Conservation (phyloP, 1,284 basidiomycete species). For the Marasmius sp. region DNA sequence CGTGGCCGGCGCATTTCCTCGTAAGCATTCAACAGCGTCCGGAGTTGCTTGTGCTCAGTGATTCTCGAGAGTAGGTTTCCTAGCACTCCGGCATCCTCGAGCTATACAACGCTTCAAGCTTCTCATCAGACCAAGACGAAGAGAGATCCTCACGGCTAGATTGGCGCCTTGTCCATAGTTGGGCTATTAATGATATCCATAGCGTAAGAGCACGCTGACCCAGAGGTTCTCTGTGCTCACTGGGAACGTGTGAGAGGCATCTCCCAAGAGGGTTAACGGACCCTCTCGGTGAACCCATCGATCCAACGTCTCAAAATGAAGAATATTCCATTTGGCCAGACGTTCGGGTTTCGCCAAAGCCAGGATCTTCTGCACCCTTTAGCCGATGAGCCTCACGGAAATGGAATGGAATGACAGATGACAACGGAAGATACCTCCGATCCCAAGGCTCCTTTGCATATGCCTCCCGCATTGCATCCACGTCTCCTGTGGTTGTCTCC, state of each 20-base stretch:
- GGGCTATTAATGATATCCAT: slow-evolving; percentile 41
- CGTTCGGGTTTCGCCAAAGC: background rate
- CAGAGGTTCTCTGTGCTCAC: too few species aligned
- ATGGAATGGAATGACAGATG: background rate
- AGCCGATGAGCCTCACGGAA: too few species aligned
- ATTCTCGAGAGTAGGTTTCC: slow-evolving; percentile 57
- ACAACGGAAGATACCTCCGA: background rate
- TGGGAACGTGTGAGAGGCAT: slow-evolving; percentile 35
- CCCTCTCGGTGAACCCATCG: slow-evolving; percentile 52
- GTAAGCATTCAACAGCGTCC: slow-evolving; percentile 50
- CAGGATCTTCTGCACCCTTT: background rate
- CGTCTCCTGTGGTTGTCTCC: background rate
- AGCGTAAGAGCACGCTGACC: background rate
- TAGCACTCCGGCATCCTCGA: slow-evolving; percentile 66
- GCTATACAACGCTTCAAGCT: slow-evolving; percentile 23
- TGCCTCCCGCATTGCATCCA: background rate
- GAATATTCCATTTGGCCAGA: background rate
- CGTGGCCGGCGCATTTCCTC: slow-evolving; percentile 49
- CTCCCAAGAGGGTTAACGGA: slow-evolving; percentile 49
- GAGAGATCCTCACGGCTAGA: slow-evolving; percentile 49
- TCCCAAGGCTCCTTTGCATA: background rate
- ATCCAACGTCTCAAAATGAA: slow-evolving; percentile 24
- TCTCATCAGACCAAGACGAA: background rate
- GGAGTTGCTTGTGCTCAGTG: slow-evolving; percentile 39
- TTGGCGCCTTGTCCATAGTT: slow-evolving; percentile 70